phyloP scores from a whole-genome alignment of 805 yeast genomes.

The Candida suzukii region DNA sequence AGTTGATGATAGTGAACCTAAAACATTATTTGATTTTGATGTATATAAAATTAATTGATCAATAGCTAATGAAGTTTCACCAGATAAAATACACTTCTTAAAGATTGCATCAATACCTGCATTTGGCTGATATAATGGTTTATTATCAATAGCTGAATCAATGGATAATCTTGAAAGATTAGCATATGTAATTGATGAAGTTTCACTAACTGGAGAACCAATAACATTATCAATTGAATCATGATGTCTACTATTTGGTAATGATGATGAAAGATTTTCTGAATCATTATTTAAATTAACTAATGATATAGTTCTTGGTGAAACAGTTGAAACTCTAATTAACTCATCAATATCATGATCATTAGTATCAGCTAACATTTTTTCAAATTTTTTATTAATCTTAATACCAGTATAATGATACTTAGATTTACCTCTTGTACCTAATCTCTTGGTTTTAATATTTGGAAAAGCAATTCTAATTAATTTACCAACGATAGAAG shows the following conservation, averaged over 20 bases:
- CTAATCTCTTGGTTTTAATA: slow-evolving; percentile 66
- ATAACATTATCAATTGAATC: neutral
- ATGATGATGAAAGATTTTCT: too few species aligned
- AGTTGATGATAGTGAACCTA: neutral
- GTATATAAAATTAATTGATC: neutral
- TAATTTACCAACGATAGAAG: slow-evolving; percentile 69
- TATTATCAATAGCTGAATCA: neutral
- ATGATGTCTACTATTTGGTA: too few species aligned
- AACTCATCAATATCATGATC: neutral
- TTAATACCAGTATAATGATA: slow-evolving; percentile 76
- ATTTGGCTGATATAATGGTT: neutral
- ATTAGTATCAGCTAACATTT: slow-evolving; percentile 4
- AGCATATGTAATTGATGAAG: too few species aligned
- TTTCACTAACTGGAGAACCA: neutral
- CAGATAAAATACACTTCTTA: neutral
- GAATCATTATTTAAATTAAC: neutral
- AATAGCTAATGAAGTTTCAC: neutral
- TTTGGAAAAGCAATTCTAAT: slow-evolving; percentile 60
- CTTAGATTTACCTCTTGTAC: slow-evolving; percentile 72
- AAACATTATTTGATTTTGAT: neutral
- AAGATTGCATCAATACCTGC: neutral
- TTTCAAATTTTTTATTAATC: slow-evolving; percentile 6
- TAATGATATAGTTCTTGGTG: neutral
- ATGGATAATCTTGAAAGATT: neutral
- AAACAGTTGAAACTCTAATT: neutral